These are phyloP conservation scores for Termitomyces sp. DNA, from an alignment of 768 basidiomycete genomes.

Conservation along the genomic window DNA sequence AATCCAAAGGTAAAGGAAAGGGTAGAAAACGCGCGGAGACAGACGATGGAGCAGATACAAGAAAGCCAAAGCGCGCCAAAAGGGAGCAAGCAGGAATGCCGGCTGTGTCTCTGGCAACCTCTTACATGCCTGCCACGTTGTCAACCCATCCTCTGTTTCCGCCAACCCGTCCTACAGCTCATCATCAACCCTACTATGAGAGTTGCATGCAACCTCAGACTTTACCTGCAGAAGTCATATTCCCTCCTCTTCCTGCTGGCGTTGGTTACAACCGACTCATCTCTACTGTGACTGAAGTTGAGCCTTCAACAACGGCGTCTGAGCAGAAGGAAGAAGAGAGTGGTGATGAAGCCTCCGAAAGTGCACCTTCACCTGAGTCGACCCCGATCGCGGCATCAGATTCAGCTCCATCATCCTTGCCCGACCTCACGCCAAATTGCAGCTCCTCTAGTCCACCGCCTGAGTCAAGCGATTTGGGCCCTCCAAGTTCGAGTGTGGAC, in stretches of 20 bases:
- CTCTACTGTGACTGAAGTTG: conserved; percentile 21
- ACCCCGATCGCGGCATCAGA: conserved; percentile 26
- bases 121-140: conserved; percentile 25
- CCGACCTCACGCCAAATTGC: conserved; percentile 61
- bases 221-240: conserved; percentile 62
- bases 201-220: conserved; percentile 49
- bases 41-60: conserved; percentile 37
- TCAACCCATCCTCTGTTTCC: conserved; percentile 46
- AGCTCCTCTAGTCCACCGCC: conserved; percentile 66
- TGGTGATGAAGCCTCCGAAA: conserved; percentile 7
- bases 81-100: conserved; percentile 32
- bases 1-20: conserved; percentile 31
- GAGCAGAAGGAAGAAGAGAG: conserved; percentile 8
- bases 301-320: conserved; percentile 23
- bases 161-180: conserved; percentile 51
- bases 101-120: conserved; percentile 21
- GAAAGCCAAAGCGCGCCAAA: conserved; percentile 49
- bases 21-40: conserved; percentile 35
- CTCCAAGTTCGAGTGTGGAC: conserved; percentile 22
- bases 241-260: conserved; percentile 66
- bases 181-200: conserved; percentile 76
- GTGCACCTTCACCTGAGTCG: conserved; percentile 10
- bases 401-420: conserved; percentile 44
- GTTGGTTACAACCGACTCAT: conserved; percentile 32
- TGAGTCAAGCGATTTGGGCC: conserved; percentile 38